These are phyloP conservation scores for Thelonectria olida DNA, from an alignment of 2,329 filamentous ascomycete species.

Conservation along the genomic window DNA sequence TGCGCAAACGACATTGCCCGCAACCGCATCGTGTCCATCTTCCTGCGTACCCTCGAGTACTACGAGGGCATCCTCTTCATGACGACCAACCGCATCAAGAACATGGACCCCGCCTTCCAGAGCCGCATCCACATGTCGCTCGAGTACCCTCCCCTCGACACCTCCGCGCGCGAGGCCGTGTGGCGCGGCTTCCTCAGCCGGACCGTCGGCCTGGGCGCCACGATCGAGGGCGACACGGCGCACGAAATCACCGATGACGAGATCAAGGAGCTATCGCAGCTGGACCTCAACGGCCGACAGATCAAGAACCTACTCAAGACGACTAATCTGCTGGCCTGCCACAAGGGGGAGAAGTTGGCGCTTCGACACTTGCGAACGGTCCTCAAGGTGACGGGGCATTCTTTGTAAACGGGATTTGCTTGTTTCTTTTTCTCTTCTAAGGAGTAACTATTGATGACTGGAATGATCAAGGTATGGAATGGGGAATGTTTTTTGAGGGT, in stretches of 20 bases:
- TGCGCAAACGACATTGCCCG: slow-evolving; percentile 45
- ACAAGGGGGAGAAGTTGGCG: slow-evolving; percentile 41
- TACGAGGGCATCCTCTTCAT: slow-evolving; percentile 60
- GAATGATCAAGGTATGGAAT: no score
- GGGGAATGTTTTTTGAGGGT: no score
- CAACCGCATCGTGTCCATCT: slow-evolving; percentile 48
- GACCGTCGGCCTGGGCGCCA: slow-evolving; percentile 32
- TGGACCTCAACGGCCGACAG: slow-evolving; percentile 59
- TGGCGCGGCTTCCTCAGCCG: slow-evolving; percentile 52
- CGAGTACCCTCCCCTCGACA: slow-evolving; percentile 54
- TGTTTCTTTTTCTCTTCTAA: not conserved
- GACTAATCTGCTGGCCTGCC: slow-evolving; percentile 44
- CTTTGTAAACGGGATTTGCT: slow-evolving; percentile 32
- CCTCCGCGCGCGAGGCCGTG: slow-evolving; percentile 46
- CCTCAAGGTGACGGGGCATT: slow-evolving; percentile 41
- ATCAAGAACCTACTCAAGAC: slow-evolving; percentile 60
- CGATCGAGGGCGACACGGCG: slow-evolving; percentile 35
- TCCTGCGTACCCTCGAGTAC: slow-evolving; percentile 57
- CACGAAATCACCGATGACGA: slow-evolving; percentile 44
- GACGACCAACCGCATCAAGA: slow-evolving; percentile 56
- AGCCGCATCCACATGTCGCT: slow-evolving; percentile 59
- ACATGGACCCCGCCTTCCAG: slow-evolving; percentile 58
- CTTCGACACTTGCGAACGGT: slow-evolving; percentile 45
- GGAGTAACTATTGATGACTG: no score
- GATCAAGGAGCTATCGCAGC: slow-evolving; percentile 47